These are phyloP conservation scores for Dothideomycetes sp. DNA, from an alignment of 2,329 filamentous ascomycete genomes.

Conservation along the genomic window DNA sequence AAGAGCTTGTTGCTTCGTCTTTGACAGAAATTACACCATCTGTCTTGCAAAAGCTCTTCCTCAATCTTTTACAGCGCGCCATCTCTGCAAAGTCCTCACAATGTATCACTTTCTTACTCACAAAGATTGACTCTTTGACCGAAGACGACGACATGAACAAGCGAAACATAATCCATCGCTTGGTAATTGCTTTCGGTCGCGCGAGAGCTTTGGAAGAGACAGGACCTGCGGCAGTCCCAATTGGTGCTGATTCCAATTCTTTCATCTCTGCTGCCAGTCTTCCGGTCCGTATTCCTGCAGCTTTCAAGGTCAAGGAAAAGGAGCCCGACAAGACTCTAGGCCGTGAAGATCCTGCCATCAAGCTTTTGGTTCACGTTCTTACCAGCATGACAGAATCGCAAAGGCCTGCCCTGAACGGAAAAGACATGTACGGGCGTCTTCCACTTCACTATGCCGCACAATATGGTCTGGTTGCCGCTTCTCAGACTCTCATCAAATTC, in stretches of 20 bases:
- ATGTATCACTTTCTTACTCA: constrained; percentile 64
- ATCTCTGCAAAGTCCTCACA: constrained; percentile 60
- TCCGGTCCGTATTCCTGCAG: constrained; percentile 52
- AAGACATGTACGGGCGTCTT: constrained; percentile 71
- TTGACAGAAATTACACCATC: constrained; percentile 5
- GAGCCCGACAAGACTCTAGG: constrained; percentile 48
- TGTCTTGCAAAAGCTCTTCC: constrained; percentile 41
- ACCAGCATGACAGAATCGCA: constrained; percentile 61
- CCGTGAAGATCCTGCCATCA: constrained; percentile 66
- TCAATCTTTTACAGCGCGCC: constrained; percentile 69
- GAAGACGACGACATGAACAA: constrained; percentile 89
- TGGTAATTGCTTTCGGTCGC: constrained; percentile 86
- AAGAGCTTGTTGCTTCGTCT: constrained; percentile 38
- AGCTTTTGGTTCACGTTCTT: constrained; percentile 55
- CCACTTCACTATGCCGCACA: constrained; percentile 91
- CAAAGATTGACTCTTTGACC: constrained; percentile 61
- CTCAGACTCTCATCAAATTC: constrained; percentile 73
- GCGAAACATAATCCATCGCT: constrained; percentile 83
- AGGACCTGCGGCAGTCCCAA: constrained; percentile 11
- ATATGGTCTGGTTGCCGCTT: constrained; percentile 87
- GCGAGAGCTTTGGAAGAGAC: constrained; percentile 47
- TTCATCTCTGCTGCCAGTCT: constrained; percentile 74
- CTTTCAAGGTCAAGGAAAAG: constrained; percentile 57
- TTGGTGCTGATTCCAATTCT: constrained; percentile 46
- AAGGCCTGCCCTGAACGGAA: constrained; percentile 54